Evolutionary conservation across 768 basidiomycete genomes (phyloP), one percentile per base, ranked within the genome.

Genomic region (Phylloporus sp.): DNA sequence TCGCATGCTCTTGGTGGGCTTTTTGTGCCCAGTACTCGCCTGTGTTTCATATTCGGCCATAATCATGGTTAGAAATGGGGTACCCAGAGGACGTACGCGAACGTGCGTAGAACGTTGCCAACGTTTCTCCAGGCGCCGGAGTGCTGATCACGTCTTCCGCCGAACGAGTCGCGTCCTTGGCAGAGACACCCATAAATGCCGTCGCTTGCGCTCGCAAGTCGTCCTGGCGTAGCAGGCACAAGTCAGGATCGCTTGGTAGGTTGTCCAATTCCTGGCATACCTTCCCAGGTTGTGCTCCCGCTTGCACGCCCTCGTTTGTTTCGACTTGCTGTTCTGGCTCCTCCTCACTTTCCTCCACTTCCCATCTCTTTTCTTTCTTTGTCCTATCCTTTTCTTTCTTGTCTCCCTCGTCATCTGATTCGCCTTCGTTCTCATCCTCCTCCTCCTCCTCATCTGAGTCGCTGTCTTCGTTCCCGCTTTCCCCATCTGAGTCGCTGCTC

Each of bases 21-120:
- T 80, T 84, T 52, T 80, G 80, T 0, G 85, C 74, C 91, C 92
- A 94, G 58, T 83, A 82, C 54, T 86, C 84, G 13, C 84, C 84
- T 87, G 43, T n/a, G 18, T 3, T 27, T 9, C 23, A 27, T 26
- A 29, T 14, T 6, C 18, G 4, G 11, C 2, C 13, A 54, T 26
- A 46, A 29, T 21, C 29, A 23, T 8, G 5, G 13, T 24, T n/a
- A 0, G 11, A 9, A 3, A 29, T 8, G 5, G 5, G 11, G 1
- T 15, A 31, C 8, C 1, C 29, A 29, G 8, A 10, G 7, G 18
- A 72, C 84, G 55, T 62, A 85, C 88, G 79, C 15, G 86, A 82
- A 8, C 90, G 80, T 6, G 84, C 80, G 56, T 91, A 94, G 62
- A 94, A 94, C 65, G 76, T 74, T 0, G 89, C 83, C 8, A 93